phyloP scores from a whole-genome alignment of 2,329 filamentous ascomycete genomes.

The Paraconiothyrium sp. region DNA sequence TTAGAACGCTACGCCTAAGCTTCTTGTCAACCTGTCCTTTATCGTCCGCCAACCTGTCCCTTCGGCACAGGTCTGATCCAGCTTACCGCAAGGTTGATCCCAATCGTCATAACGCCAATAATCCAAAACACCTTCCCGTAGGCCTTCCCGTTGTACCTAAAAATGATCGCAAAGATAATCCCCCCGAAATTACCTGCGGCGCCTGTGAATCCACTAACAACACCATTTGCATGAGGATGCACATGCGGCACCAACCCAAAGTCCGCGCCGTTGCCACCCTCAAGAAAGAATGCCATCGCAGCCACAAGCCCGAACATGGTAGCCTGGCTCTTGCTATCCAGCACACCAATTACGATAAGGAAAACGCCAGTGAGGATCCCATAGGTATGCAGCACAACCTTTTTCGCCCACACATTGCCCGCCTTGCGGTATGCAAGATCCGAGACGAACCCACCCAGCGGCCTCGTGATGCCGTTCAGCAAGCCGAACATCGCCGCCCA shows the following conservation, averaged over 20 bases:
- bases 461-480: slow-evolving; percentile 72
- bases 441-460: slow-evolving; percentile 68
- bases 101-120: slow-evolving; percentile 78
- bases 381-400: slow-evolving; percentile 65
- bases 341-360: slow-evolving; percentile 66
- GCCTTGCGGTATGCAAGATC: slow-evolving; percentile 63
- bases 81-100: slow-evolving; percentile 69
- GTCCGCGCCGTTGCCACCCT: slow-evolving; percentile 83
- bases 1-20: not conserved
- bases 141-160: slow-evolving; percentile 73
- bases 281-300: slow-evolving; percentile 79
- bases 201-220: slow-evolving; percentile 78
- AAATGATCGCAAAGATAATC: slow-evolving; percentile 82
- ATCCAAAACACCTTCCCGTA: slow-evolving; percentile 80
- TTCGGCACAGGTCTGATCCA: slow-evolving; percentile 68
- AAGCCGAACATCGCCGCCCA: slow-evolving; percentile 79
- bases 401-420: slow-evolving; percentile 68
- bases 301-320: slow-evolving; percentile 80
- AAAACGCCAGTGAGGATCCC: slow-evolving; percentile 67
- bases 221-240: slow-evolving; percentile 80
- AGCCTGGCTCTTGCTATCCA: slow-evolving; percentile 66
- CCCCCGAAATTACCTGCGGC: slow-evolving; percentile 86
- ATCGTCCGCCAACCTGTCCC: slow-evolving; percentile 10
- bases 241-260: slow-evolving; percentile 87
- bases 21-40: not conserved